phyloP scores from a whole-genome alignment of 371 early-diverging fungal genomes.

The Polyrhizophydium stewartii region DNA sequence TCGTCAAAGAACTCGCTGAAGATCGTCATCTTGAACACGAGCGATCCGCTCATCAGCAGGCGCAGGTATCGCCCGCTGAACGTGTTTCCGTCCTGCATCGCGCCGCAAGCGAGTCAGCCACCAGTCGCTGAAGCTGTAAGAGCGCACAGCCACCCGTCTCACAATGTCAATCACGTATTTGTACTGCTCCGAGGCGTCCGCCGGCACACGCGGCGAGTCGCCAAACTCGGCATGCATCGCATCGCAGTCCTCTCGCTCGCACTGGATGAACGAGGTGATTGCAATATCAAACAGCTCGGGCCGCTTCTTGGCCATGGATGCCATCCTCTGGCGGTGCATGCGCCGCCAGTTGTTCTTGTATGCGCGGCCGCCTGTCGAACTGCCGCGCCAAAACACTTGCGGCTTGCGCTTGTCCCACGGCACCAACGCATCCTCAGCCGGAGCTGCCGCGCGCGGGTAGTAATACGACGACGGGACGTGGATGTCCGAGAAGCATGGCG shows the following conservation, averaged over 20 bases:
- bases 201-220: background rate
- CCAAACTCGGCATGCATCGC: background rate
- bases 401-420: conserved; percentile 9
- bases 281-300: background rate
- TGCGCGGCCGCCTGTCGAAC: conserved; percentile 6
- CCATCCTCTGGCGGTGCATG: background rate
- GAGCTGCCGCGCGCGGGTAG: background rate
- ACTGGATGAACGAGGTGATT: background rate
- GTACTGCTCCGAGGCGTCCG: background rate
- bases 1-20: conserved; percentile 12
- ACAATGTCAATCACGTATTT: conserved; percentile 9
- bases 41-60: conserved; percentile 4
- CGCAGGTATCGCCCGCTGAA: conserved; percentile 1
- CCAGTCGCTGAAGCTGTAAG: no score
- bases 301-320: conserved; percentile 1
- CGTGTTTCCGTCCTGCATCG: conserved; percentile 9
- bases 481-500: conserved; percentile 13
- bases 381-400: conserved; percentile 16
- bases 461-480: conserved; percentile 10
- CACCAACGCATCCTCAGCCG: background rate
- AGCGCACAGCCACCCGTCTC: background rate
- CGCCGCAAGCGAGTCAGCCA: no score
- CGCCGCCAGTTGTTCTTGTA: no score
- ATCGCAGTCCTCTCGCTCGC: background rate
- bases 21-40: conserved; percentile 13